A percentile compares a stretch with the other conserved stretches of the same genome.
Conservation (phyloP, 176 grass and related monocot species). For the Paspalum notatum region DNA sequence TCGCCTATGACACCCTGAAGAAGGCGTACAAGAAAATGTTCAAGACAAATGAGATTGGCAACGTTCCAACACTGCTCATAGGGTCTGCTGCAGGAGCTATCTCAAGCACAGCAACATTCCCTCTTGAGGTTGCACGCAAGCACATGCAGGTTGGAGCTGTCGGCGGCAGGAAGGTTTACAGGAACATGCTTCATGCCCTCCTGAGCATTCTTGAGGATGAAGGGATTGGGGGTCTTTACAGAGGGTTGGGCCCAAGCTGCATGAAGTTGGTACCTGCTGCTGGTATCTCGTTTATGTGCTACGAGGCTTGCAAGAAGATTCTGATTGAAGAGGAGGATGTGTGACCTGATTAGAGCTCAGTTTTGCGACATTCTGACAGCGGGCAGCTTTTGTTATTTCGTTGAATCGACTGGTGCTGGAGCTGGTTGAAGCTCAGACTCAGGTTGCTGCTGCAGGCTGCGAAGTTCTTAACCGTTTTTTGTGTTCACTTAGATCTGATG, state of each 20-base stretch:
- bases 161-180: constrained; percentile 72
- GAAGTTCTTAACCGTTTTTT: constrained; percentile 6
- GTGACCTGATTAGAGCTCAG: constrained; percentile 25
- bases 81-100: constrained; percentile 82
- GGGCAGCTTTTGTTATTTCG: background rate
- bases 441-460: constrained; percentile 2
- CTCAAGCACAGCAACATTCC: constrained; percentile 83
- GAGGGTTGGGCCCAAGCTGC: constrained; percentile 74
- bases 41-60: constrained; percentile 61
- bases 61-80: constrained; percentile 69
- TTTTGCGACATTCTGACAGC: constrained; percentile 16
- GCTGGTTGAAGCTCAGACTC: background rate
- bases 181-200: constrained; percentile 89
- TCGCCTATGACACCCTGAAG: constrained; percentile 80
- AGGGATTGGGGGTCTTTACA: constrained; percentile 83
- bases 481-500: background rate
- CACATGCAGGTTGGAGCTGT: constrained; percentile 92
- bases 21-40: constrained; percentile 76
- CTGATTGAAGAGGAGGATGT: constrained; percentile 63
- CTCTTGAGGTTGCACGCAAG: constrained; percentile 85
- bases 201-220: constrained; percentile 83
- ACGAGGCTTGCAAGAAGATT: constrained; percentile 92
- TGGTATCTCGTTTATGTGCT: constrained; percentile 98
- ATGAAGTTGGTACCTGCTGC: constrained; percentile 88
- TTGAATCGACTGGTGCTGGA: constrained; percentile 5